Conservation (phyloP, 2,329 filamentous ascomycete genomes). For the Paramyrothecium roridum region DNA sequence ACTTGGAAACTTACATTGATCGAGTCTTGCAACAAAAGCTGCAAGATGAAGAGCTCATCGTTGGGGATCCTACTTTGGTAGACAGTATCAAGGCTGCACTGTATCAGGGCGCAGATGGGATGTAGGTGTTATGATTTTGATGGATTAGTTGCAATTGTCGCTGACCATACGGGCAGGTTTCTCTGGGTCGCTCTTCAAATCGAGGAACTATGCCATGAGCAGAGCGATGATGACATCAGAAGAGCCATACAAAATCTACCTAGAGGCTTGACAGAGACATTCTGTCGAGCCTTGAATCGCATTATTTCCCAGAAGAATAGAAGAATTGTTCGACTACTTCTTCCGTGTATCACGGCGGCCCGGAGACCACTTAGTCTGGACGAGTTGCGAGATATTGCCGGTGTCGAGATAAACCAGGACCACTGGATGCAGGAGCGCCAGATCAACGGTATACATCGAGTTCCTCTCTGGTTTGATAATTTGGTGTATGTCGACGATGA, state of each 20-base stretch:
- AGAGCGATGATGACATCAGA: conserved; percentile 14
- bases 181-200: conserved; percentile 35
- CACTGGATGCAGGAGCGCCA: conserved; percentile 17
- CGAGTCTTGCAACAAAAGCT: conserved; percentile 4
- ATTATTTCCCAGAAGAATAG: conserved; percentile 4
- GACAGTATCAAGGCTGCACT: conserved; percentile 22
- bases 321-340: conserved; percentile 1
- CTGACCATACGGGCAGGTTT: conserved; percentile 24
- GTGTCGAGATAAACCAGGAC: conserved; percentile 24
- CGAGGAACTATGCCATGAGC: conserved; percentile 27
- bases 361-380: conserved; percentile 26
- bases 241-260: conserved; percentile 6
- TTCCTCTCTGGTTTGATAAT: conserved; percentile 28
- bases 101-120: conserved; percentile 24
- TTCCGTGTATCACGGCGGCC: conserved; percentile 24
- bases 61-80: conserved; percentile 12
- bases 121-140: conserved; percentile 25
- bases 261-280: conserved; percentile 8
- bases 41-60: conserved; percentile 9
- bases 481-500: conserved; percentile 28
- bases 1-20: conserved; percentile 9
- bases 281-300: conserved; percentile 8
- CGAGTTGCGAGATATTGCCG: conserved; percentile 33
- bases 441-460: conserved; percentile 20
- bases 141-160: background rate